phyloP scores from a whole-genome alignment of 2,329 filamentous ascomycete species.

The Aspergillus pseudoterreus region DNA sequence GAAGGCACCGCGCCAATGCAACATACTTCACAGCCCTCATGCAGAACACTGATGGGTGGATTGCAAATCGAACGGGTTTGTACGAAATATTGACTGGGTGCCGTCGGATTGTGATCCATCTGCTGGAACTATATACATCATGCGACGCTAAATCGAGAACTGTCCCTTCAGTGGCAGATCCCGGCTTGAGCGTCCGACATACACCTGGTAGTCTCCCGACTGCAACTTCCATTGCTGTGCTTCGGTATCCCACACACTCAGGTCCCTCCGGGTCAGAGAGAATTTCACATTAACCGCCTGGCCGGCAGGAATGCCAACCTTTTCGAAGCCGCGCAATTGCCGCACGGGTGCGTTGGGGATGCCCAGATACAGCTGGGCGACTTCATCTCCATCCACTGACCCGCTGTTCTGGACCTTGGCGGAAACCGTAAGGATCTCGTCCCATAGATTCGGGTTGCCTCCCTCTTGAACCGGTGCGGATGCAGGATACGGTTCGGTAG shows the following conservation, averaged over 20 bases:
- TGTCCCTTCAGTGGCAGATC: constrained; percentile 16
- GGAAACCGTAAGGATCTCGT: constrained; percentile 45
- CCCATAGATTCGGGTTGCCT: constrained; percentile 53
- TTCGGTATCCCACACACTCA: constrained; percentile 27
- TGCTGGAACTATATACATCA: not conserved
- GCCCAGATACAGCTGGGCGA: constrained; percentile 53
- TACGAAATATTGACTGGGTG: not conserved
- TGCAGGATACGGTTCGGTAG: constrained; percentile 11
- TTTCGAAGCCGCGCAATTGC: constrained; percentile 53
- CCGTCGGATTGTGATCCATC: not conserved
- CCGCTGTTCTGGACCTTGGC: constrained; percentile 51
- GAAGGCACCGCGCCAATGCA: too few relatives aligned
- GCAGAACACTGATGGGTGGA: too few relatives aligned
- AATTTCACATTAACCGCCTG: constrained; percentile 42
- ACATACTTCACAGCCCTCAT: too few relatives aligned
- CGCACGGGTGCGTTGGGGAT: constrained; percentile 29
- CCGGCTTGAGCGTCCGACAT: constrained; percentile 21
- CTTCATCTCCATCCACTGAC: constrained; percentile 42
- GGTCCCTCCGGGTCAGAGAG: constrained; percentile 32
- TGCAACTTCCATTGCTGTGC: constrained; percentile 23
- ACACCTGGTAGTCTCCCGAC: constrained; percentile 15
- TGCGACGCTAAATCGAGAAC: constrained; percentile 5
- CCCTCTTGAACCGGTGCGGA: constrained; percentile 46
- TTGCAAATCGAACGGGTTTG: too few relatives aligned
- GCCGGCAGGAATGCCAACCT: constrained; percentile 42